Conservation (phyloP, 805 yeast species). For the Kuraishia floccosa region DNA sequence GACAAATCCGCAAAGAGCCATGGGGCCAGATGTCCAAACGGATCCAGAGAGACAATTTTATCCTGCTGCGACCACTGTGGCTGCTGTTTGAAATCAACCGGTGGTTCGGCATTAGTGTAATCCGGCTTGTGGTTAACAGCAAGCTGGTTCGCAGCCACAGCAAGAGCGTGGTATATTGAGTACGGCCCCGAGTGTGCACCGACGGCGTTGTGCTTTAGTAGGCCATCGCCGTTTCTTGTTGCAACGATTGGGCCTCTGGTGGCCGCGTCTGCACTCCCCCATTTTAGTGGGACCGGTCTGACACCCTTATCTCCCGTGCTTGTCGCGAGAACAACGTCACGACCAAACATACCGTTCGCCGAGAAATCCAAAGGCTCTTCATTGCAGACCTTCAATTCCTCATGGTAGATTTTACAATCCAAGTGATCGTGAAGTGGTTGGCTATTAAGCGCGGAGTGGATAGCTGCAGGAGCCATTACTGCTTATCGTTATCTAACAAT, state of each 20-base stretch:
- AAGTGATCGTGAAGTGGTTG: no score
- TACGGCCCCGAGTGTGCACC: slow-evolving; percentile 61
- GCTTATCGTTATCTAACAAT: not conserved
- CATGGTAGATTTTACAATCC: no score
- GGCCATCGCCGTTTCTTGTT: slow-evolving; percentile 35
- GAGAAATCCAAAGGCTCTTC: slow-evolving; percentile 10
- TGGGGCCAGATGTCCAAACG: slow-evolving; percentile 57
- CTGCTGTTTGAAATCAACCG: slow-evolving; percentile 40
- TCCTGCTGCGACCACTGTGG: slow-evolving; percentile 43
- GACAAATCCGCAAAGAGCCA: slow-evolving; percentile 38
- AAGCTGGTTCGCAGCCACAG: slow-evolving; percentile 49
- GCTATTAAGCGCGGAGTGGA: not conserved
- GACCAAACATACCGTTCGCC: slow-evolving; percentile 14
- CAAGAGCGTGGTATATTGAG: slow-evolving; percentile 53
- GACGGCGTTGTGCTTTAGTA: slow-evolving; percentile 45
- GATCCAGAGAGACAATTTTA: slow-evolving; percentile 56
- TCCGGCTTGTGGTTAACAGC: slow-evolving; percentile 42
- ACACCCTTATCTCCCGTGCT: slow-evolving; percentile 37
- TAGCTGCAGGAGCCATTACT: slow-evolving; percentile 1
- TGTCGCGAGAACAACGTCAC: slow-evolving; percentile 34
- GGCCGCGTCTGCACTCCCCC: slow-evolving; percentile 40
- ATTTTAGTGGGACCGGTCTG: slow-evolving; percentile 34
- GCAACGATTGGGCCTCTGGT: slow-evolving; percentile 49
- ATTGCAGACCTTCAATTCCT: slow-evolving; percentile 2
- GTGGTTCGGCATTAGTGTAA: slow-evolving; percentile 54